Percentiles rank a stretch among this genome's conserved stretches.
Evolutionary conservation across 2,329 filamentous ascomycete species (phyloP).

Genomic region (Pseudonectria foliicola): DNA sequence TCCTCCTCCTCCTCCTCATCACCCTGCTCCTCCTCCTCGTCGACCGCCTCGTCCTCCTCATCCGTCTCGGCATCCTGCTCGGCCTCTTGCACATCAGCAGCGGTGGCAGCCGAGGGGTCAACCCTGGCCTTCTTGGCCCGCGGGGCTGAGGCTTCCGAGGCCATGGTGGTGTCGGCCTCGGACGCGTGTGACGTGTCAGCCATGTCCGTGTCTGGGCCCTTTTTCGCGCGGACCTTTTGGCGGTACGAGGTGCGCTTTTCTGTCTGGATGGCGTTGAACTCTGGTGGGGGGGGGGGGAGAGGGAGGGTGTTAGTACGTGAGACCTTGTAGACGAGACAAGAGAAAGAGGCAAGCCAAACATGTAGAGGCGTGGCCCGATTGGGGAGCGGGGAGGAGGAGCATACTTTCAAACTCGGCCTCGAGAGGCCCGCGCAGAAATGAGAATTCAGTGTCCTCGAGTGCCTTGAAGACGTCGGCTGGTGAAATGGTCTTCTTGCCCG

Average conservation of each 20-base stretch:
- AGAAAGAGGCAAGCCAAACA: neutral
- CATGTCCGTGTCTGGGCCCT: constrained; percentile 36
- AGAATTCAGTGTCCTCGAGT: constrained; percentile 68
- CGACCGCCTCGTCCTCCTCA: constrained; percentile 37
- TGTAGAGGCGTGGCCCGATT: neutral
- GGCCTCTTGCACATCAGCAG: constrained; percentile 37
- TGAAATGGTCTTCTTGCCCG: constrained; percentile 72
- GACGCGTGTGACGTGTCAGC: constrained; percentile 26
- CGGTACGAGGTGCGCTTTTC: constrained; percentile 69
- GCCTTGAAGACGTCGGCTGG: constrained; percentile 71
- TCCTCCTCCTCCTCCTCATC: constrained; percentile 23
- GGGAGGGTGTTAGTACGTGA: neutral
- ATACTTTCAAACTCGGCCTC: constrained; percentile 71
- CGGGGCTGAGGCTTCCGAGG: constrained; percentile 28
- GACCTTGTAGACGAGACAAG: neutral
- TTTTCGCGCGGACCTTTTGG: constrained; percentile 61
- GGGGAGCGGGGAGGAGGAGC: constrained; percentile 22
- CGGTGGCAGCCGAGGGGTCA: constrained; percentile 30
- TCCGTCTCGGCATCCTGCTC: constrained; percentile 27
- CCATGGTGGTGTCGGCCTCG: constrained; percentile 27
- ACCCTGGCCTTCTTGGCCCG: constrained; percentile 40
- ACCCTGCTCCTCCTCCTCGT: constrained; percentile 40
- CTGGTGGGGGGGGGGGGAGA: too few species aligned
- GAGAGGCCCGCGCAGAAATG: constrained; percentile 60
- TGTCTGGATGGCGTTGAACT: constrained; percentile 66